These are phyloP conservation scores for Termitomyces sp. DNA, from an alignment of 768 basidiomycete genomes.

Conservation along the genomic window DNA sequence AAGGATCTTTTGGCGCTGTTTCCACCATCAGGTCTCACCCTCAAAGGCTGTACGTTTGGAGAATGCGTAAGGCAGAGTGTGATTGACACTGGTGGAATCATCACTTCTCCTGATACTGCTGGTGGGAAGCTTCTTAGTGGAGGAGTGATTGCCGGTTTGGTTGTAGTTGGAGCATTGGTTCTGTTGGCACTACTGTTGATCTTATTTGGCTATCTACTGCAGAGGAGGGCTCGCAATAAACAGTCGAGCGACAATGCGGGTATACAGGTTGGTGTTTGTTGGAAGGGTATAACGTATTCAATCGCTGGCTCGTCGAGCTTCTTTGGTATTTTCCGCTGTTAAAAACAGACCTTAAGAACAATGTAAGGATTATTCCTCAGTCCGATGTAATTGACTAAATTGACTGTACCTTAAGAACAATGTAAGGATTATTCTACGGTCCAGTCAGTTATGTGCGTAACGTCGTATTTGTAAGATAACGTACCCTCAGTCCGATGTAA, in stretches of 20 bases:
- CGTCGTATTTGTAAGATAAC: no score
- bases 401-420: no score
- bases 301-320: constrained; percentile 30
- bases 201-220: constrained; percentile 52
- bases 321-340: constrained; percentile 11
- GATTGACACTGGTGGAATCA: constrained; percentile 49
- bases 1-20: constrained; percentile 60
- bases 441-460: no score
- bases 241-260: constrained; percentile 31
- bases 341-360: no score
- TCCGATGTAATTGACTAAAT: no score
- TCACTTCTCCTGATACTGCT: constrained; percentile 20
- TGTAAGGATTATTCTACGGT: no score
- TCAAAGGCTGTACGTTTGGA: constrained; percentile 76
- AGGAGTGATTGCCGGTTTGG: constrained; percentile 89
- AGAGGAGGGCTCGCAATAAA: constrained; percentile 53
- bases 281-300: constrained; percentile 64
- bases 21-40: constrained; percentile 62
- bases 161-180: constrained; percentile 69
- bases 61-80: constrained; percentile 84
- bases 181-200: constrained; percentile 54
- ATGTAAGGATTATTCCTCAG: no score
- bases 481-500: no score
- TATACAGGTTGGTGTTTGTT: constrained; percentile 57
- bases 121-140: constrained; percentile 50